Conservation (phyloP, 192 early-diverging fungal species). For the Pilaira anomala region DNA sequence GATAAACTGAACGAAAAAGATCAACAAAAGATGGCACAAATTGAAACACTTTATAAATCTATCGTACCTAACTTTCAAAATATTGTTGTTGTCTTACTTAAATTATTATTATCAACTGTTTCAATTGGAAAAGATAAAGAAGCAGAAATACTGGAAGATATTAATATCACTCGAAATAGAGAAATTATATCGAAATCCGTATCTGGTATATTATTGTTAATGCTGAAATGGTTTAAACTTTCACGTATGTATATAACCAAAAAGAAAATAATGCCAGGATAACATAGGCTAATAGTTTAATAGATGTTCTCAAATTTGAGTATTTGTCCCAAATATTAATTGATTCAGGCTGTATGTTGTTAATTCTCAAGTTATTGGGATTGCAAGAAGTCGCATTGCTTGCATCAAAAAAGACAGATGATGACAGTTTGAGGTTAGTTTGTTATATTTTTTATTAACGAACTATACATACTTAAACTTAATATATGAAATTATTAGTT, state of each 20-base stretch:
- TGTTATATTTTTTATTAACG: background rate
- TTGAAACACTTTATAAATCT: slow-evolving; percentile 17
- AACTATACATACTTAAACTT: background rate
- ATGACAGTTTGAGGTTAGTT: slow-evolving; percentile 44
- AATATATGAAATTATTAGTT: background rate
- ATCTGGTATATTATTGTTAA: slow-evolving; percentile 60
- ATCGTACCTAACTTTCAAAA: slow-evolving; percentile 54
- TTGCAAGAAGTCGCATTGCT: slow-evolving; percentile 57
- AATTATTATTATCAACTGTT: slow-evolving; percentile 48
- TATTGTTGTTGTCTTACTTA: slow-evolving; percentile 52
- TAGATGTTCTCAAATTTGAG: slow-evolving; percentile 74
- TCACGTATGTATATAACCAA: slow-evolving; percentile 42
- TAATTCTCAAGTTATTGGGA: slow-evolving; percentile 81
- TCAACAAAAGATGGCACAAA: background rate
- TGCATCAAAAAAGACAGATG: slow-evolving; percentile 48
- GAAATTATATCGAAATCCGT: slow-evolving; percentile 76
- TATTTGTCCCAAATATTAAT: slow-evolving; percentile 74
- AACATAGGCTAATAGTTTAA: background rate
- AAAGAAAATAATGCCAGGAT: background rate
- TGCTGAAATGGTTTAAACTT: slow-evolving; percentile 66
- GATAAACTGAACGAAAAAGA: background rate
- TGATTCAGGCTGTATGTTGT: slow-evolving; percentile 79
- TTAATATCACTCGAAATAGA: slow-evolving; percentile 61
- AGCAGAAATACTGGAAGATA: slow-evolving; percentile 29
- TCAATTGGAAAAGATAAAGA: slow-evolving; percentile 12